Percentiles rank a stretch among this genome's conserved stretches.
phyloP scores from a whole-genome alignment of 345 rosid species.

The Lumnitzera littorea region DNA sequence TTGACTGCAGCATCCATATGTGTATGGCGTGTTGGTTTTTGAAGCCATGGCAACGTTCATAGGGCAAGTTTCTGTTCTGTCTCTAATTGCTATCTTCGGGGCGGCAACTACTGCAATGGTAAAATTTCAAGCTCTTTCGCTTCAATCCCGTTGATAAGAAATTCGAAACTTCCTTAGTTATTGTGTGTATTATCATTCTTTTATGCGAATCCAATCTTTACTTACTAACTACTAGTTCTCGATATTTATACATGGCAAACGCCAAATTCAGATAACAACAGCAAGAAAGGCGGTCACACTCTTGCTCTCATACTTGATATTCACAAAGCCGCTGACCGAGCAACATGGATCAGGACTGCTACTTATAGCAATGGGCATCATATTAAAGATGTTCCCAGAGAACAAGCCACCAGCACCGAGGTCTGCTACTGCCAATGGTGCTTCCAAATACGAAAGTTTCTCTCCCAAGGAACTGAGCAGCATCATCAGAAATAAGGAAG shows the following conservation, averaged over 20 bases:
- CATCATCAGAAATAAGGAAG: constrained; percentile 5
- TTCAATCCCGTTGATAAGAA: background rate
- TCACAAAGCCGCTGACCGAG: constrained; percentile 84
- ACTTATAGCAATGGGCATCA: constrained; percentile 70
- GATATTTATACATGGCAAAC: too few species aligned
- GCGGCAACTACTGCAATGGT: constrained; percentile 99
- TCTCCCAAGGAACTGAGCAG: background rate
- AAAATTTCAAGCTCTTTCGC: constrained; percentile 2
- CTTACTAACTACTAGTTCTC: too few species aligned
- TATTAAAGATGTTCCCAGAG: constrained; percentile 77
- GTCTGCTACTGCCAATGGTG: too few species aligned
- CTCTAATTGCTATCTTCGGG: constrained; percentile 89
- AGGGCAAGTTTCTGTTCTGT: constrained; percentile 89
- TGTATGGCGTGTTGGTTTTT: constrained; percentile 78
- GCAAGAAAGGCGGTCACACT: constrained; percentile 79
- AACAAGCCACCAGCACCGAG: constrained; percentile 18
- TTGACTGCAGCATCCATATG: constrained; percentile 62
- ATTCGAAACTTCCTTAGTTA: background rate
- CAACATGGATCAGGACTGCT: constrained; percentile 75
- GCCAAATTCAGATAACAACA: constrained; percentile 52
- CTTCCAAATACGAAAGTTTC: too few species aligned
- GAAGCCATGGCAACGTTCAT: constrained; percentile 97
- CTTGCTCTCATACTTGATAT: constrained; percentile 68
- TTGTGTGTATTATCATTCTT: background rate
- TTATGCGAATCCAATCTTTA: too few species aligned